Evolutionary conservation across 768 basidiomycete genomes (phyloP).

Genomic region (Hydnum rufescens): DNA sequence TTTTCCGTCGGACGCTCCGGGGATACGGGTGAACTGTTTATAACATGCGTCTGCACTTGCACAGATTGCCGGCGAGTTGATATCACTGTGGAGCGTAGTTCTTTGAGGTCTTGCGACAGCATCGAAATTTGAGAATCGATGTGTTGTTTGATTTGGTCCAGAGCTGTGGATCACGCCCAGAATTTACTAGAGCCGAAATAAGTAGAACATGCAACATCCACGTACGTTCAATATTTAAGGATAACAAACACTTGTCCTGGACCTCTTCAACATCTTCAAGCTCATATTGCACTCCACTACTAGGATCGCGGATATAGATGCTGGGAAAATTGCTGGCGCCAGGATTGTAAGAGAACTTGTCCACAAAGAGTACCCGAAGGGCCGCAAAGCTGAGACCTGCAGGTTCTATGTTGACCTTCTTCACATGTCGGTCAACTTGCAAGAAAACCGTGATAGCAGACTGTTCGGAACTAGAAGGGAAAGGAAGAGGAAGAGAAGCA

Average conservation of each 20-base stretch:
- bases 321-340: constrained; percentile 86
- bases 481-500: constrained; percentile 12
- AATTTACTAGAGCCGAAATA: background rate
- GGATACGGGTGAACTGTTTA: constrained; percentile 19
- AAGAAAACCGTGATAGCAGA: constrained; percentile 55
- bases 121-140: constrained; percentile 79
- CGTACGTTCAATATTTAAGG: constrained; percentile 93
- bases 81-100: constrained; percentile 49
- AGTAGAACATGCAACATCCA: constrained; percentile 12
- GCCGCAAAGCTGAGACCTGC: constrained; percentile 44
- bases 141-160: constrained; percentile 97
- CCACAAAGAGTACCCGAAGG: constrained; percentile 75
- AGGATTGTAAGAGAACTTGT: constrained; percentile 85
- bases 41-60: constrained; percentile 11
- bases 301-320: constrained; percentile 85
- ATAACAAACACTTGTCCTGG: constrained; percentile 69
- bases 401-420: constrained; percentile 58
- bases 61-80: constrained; percentile 31
- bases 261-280: constrained; percentile 89
- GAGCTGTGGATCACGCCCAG: constrained; percentile 29
- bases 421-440: constrained; percentile 77
- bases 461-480: constrained; percentile 7
- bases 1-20: constrained; percentile 54
- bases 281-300: constrained; percentile 86
- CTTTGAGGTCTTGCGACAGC: constrained; percentile 76